A percentile compares a stretch with the other conserved stretches of the same genome.
Evolutionary conservation across 345 rosid genomes (phyloP).

Genomic region (Fremontodendron californicum): DNA sequence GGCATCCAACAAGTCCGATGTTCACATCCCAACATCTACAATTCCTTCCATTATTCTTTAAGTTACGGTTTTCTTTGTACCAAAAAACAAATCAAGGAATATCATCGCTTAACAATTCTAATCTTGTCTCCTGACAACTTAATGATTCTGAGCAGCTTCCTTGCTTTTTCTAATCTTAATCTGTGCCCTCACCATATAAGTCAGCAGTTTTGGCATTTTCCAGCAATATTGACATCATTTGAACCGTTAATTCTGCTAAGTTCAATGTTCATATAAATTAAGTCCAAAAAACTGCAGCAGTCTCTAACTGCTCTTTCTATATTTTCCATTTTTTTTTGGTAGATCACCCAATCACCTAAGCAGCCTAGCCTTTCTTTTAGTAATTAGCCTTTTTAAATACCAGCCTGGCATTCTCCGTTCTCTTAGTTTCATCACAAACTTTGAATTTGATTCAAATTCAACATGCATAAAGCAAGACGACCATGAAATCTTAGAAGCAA

Average conservation of each 20-base stretch:
- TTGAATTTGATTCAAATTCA: slow-evolving; percentile 20
- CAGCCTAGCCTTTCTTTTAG: neutral
- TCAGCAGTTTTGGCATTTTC: slow-evolving; percentile 19
- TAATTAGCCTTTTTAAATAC: neutral
- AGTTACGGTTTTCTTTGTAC: too few species aligned
- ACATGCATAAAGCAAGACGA: neutral
- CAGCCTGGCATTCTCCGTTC: neutral
- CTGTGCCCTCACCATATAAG: neutral
- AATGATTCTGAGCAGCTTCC: neutral
- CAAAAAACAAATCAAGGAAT: too few species aligned
- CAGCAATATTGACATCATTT: slow-evolving; percentile 2
- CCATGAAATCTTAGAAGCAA: too few species aligned
- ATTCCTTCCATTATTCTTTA: too few species aligned
- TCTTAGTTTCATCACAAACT: neutral
- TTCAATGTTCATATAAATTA: neutral
- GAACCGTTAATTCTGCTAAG: neutral
- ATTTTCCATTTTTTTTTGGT: slow-evolving; percentile 5
- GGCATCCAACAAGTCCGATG: too few species aligned
- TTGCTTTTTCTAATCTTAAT: neutral
- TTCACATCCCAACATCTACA: too few species aligned
- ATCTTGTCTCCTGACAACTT: neutral
- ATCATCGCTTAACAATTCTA: neutral
- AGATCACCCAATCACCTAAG: slow-evolving; percentile 25
- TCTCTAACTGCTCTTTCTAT: slow-evolving; percentile 20
- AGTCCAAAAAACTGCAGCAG: neutral